Conservation (phyloP, 2,329 filamentous ascomycete species). For the Dactylonectria macrodidyma region DNA sequence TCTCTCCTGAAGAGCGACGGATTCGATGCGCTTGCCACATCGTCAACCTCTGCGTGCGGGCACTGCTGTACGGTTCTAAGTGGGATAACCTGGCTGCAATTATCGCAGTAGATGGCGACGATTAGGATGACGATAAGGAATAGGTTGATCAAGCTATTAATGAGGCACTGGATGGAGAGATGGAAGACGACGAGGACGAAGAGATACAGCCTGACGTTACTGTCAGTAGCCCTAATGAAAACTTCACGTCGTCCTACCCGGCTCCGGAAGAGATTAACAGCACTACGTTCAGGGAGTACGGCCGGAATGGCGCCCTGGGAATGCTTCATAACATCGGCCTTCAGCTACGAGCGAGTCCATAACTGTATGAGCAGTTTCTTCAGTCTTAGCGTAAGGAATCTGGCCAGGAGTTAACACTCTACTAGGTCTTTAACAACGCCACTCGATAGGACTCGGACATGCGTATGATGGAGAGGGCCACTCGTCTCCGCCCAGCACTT, state of each 20-base stretch:
- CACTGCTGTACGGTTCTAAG: background rate
- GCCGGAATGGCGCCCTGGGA: background rate
- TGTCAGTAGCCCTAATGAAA: background rate
- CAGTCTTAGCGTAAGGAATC: conserved; percentile 3
- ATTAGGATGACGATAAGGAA: background rate
- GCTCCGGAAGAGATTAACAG: background rate
- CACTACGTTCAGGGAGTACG: background rate
- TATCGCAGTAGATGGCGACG: background rate
- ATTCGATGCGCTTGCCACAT: too few species aligned
- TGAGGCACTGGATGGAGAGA: background rate
- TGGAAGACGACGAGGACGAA: background rate
- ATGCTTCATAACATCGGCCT: background rate
- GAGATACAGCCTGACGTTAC: background rate
- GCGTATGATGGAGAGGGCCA: conserved; percentile 1
- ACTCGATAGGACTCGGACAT: conserved; percentile 2
- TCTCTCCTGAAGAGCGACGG: too few species aligned
- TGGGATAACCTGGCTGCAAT: background rate
- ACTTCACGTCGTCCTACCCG: background rate
- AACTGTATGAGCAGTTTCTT: background rate
- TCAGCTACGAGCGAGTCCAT: background rate
- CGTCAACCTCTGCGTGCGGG: too few species aligned
- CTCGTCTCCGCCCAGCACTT: conserved; percentile 3
- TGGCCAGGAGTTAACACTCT: background rate
- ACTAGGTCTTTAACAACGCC: conserved; percentile 7
- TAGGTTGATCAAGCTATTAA: background rate